These are phyloP conservation scores for Kodamaea fukazawae DNA, from an alignment of 805 yeast species.

Conservation along the genomic window DNA sequence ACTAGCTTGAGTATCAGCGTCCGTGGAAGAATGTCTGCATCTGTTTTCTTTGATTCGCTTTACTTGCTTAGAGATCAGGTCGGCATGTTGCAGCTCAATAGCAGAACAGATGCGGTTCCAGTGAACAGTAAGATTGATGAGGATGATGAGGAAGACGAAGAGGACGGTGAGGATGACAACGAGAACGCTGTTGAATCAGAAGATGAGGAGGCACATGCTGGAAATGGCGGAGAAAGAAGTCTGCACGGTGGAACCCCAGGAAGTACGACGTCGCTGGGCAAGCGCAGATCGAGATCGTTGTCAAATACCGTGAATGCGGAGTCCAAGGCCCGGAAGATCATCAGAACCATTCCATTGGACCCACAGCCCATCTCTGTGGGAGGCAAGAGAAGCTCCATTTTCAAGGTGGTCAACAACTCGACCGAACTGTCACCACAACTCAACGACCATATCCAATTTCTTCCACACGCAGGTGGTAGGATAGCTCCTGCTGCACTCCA, in stretches of 20 bases:
- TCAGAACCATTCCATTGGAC: conserved; percentile 76
- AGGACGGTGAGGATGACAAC: conserved; percentile 21
- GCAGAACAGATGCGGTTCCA: conserved; percentile 21
- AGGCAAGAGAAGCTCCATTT: conserved; percentile 34
- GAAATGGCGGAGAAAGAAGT: neutral
- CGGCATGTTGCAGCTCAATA: conserved; percentile 71
- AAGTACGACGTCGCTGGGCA: conserved; percentile 33
- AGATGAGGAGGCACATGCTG: conserved; percentile 9
- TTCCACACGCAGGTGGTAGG: neutral
- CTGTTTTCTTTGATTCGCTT: conserved; percentile 87
- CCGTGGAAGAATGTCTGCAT: conserved; percentile 85
- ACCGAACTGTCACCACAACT: conserved; percentile 5
- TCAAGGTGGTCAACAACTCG: conserved; percentile 37
- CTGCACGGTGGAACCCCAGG: conserved; percentile 28
- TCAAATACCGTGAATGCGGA: conserved; percentile 63
- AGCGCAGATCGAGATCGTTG: conserved; percentile 45
- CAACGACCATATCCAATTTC: neutral
- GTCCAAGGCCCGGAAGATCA: conserved; percentile 68
- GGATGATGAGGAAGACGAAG: conserved; percentile 13
- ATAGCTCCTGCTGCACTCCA: neutral
- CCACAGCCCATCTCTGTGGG: conserved; percentile 67
- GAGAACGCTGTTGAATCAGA: conserved; percentile 25
- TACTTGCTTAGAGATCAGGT: conserved; percentile 82
- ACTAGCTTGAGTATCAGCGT: conserved; percentile 51
- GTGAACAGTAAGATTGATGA: conserved; percentile 20